Percentiles rank a stretch among this genome's conserved stretches.
These are phyloP conservation scores for Boeremia lycopersici DNA, from an alignment of 2,329 filamentous ascomycete species.

Conservation along the genomic window DNA sequence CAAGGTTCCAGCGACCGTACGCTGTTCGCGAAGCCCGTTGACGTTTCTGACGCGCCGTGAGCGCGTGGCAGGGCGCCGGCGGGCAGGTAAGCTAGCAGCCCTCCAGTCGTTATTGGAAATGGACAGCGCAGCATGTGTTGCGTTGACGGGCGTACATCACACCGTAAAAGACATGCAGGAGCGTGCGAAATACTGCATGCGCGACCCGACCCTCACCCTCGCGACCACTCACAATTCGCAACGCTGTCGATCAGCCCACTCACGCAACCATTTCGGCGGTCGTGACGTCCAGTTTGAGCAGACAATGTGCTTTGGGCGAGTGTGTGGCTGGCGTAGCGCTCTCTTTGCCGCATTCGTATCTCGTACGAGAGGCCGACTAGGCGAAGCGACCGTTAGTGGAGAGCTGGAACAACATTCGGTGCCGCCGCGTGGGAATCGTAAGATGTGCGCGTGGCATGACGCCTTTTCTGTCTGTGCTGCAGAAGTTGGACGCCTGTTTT, in stretches of 20 bases:
- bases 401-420: conserved; percentile 3
- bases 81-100: conserved; percentile 12
- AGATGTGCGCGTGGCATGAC: conserved; percentile 10
- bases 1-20: conserved; percentile 11
- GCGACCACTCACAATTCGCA: not conserved
- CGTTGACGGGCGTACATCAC: not conserved
- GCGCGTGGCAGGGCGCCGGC: conserved; percentile 11
- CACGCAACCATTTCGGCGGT: not conserved
- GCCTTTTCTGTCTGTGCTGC: not conserved
- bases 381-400: conserved; percentile 17
- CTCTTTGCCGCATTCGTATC: not conserved
- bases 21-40: conserved; percentile 14
- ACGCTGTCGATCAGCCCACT: conserved; percentile 6
- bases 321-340: conserved; percentile 2
- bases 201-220: not conserved
- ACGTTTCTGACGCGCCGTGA: conserved; percentile 12
- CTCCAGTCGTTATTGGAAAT: not conserved
- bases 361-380: conserved; percentile 1
- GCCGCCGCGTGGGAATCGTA: conserved; percentile 10
- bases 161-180: conserved; percentile 7
- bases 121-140: not conserved
- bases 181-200: conserved; percentile 11
- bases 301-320: conserved; percentile 6
- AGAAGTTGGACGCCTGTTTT: conserved; percentile 3
- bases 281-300: not conserved